Evolutionary conservation across 2,329 filamentous ascomycete genomes (phyloP).

Genomic region (Paecilomyces dactylethromorphus): DNA sequence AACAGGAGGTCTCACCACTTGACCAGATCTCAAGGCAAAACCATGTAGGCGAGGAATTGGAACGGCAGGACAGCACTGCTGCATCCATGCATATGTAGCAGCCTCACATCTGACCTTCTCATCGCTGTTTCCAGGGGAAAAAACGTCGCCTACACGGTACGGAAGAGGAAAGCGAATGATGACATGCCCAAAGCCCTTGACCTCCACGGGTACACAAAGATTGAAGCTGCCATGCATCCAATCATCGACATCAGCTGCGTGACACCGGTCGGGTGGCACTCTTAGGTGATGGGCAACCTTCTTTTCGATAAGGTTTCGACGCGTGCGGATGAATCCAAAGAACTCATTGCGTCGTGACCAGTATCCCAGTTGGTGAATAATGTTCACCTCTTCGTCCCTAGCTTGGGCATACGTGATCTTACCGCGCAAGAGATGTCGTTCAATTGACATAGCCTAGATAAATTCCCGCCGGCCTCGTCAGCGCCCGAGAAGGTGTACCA

Average conservation of each 20-base stretch:
- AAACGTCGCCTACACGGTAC: conserved; percentile 16
- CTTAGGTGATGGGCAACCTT: not conserved
- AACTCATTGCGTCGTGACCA: not conserved
- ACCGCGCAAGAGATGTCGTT: conserved; percentile 16
- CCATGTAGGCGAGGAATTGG: conserved; percentile 19
- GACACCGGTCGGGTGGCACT: not conserved
- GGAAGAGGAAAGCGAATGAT: conserved; percentile 17
- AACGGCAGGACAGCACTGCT: conserved; percentile 17
- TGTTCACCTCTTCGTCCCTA: conserved; percentile 14
- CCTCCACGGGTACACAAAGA: conserved; percentile 17
- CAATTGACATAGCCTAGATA: not conserved
- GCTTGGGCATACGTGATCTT: conserved; percentile 16
- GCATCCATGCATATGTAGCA: conserved; percentile 21
- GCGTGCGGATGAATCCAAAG: not conserved
- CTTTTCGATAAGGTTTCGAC: not conserved
- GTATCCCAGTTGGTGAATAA: conserved; percentile 16
- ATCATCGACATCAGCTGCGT: not conserved
- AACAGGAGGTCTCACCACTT: conserved; percentile 14
- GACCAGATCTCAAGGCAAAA: conserved; percentile 13
- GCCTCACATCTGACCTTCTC: conserved; percentile 23
- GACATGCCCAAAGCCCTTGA: conserved; percentile 7
- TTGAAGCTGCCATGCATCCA: conserved; percentile 22
- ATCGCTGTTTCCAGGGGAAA: conserved; percentile 17
- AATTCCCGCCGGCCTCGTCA: too few species aligned
- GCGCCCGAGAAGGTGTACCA: too few species aligned